Evolutionary conservation across 768 basidiomycete genomes (phyloP).

Genomic region (Trametes cubensis): DNA sequence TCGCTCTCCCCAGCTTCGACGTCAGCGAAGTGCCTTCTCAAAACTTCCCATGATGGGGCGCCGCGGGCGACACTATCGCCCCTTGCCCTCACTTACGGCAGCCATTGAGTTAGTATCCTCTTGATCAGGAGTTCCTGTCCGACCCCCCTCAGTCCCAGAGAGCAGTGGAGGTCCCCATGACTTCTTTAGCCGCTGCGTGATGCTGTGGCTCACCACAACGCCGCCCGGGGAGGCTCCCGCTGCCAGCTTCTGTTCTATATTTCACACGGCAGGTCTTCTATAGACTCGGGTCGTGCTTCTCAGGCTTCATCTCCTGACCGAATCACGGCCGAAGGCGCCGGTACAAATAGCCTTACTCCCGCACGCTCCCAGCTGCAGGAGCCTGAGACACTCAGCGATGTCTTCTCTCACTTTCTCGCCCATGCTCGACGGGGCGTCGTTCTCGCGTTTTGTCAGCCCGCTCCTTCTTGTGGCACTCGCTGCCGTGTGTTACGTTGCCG

Average conservation of each 20-base stretch:
- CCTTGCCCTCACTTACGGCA: background rate
- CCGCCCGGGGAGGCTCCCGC: background rate
- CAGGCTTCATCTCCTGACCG: too few relatives aligned
- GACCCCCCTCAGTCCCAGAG: background rate
- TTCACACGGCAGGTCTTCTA: background rate
- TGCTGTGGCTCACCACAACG: background rate
- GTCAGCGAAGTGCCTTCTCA: too few relatives aligned
- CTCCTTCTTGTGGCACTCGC: constrained; percentile 4
- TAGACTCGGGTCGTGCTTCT: too few relatives aligned
- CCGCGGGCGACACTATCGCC: background rate
- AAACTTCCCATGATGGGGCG: too few relatives aligned
- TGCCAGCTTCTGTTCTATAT: background rate
- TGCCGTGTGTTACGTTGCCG: background rate
- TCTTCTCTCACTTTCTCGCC: background rate
- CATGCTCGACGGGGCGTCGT: background rate
- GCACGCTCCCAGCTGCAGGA: background rate
- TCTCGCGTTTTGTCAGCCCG: background rate
- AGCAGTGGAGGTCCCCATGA: background rate
- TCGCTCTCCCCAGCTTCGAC: too few relatives aligned
- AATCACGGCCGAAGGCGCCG: background rate
- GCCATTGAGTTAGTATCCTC: background rate
- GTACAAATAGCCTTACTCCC: background rate
- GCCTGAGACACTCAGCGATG: background rate
- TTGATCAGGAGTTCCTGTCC: background rate
- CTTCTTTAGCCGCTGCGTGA: background rate